These are phyloP conservation scores for Penicillium paneum DNA, from an alignment of 2,329 filamentous ascomycete genomes.

Conservation along the genomic window DNA sequence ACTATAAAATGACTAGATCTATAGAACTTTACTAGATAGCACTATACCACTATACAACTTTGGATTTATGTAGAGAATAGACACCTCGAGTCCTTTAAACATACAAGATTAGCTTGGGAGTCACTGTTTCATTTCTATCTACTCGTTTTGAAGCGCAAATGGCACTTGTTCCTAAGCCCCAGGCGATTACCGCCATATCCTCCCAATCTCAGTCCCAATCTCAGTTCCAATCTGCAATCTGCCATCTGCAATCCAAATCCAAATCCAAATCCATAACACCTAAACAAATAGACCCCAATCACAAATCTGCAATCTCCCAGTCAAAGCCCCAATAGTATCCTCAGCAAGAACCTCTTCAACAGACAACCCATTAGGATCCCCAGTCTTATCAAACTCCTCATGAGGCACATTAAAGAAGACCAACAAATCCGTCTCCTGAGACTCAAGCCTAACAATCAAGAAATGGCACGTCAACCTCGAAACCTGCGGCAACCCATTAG, in stretches of 20 bases:
- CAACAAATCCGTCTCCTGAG: slow-evolving; percentile 74
- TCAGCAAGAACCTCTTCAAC: slow-evolving; percentile 58
- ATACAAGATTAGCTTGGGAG: background rate
- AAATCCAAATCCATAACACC: background rate
- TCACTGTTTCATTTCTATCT: background rate
- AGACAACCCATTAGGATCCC: slow-evolving; percentile 64
- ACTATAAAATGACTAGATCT: background rate
- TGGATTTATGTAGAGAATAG: background rate
- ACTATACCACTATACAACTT: background rate
- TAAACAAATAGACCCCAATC: slow-evolving; percentile 72
- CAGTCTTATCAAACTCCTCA: slow-evolving; percentile 67
- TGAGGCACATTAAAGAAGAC: slow-evolving; percentile 87
- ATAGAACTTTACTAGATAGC: background rate
- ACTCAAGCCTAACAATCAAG: slow-evolving; percentile 71
- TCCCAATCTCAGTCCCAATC: background rate
- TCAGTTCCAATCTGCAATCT: too few relatives aligned
- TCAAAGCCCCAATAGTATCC: slow-evolving; percentile 49
- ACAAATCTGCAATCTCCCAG: slow-evolving; percentile 71
- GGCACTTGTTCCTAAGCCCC: background rate
- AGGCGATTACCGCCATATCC: background rate
- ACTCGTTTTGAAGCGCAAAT: background rate
- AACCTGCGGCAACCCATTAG: slow-evolving; percentile 1
- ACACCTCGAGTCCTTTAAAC: background rate
- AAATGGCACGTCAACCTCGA: slow-evolving; percentile 67
- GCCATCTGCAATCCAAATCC: background rate